phyloP scores from a whole-genome alignment of 1,284 basidiomycete genomes.

The Thecaphora thlaspeos region DNA sequence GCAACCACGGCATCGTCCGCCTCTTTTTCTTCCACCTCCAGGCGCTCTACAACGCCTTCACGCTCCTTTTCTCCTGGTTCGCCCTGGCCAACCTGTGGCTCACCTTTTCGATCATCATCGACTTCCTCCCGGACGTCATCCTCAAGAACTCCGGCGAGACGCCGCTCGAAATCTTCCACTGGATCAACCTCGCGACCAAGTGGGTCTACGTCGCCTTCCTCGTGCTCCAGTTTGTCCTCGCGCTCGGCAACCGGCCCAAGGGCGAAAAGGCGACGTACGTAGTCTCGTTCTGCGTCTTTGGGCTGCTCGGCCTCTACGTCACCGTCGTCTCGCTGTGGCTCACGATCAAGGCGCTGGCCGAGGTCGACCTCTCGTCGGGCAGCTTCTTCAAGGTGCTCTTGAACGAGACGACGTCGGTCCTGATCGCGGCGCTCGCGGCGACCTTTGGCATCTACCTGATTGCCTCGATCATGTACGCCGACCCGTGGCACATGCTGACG shows the following conservation, averaged over 20 bases:
- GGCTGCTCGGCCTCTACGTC: constrained; percentile 50
- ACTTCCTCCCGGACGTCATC: constrained; percentile 72
- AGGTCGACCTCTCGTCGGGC: constrained; percentile 6
- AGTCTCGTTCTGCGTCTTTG: constrained; percentile 71
- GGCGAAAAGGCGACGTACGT: constrained; percentile 83
- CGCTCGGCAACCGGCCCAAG: constrained; percentile 88
- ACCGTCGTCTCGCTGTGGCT: constrained; percentile 53
- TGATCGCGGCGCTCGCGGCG: constrained; percentile 53
- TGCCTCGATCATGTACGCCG: constrained; percentile 86
- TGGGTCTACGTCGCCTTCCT: constrained; percentile 85
- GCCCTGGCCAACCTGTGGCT: constrained; percentile 88
- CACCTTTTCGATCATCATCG: constrained; percentile 93
- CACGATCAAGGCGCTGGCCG: constrained; percentile 41
- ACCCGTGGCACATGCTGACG: constrained; percentile 98
- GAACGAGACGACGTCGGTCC: constrained; percentile 46
- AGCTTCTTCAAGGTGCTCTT: constrained; percentile 34
- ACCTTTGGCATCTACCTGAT: constrained; percentile 63
- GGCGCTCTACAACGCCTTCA: constrained; percentile 85
- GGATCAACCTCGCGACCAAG: constrained; percentile 74
- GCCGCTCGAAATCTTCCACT: constrained; percentile 67
- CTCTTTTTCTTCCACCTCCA: constrained; percentile 95
- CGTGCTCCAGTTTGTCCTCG: constrained; percentile 83
- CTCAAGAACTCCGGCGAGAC: constrained; percentile 72
- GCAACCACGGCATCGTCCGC: constrained; percentile 74
- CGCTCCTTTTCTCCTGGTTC: constrained; percentile 89